Conservation (phyloP, 1,284 basidiomycete genomes). For the Wolfiporia cocos region DNA sequence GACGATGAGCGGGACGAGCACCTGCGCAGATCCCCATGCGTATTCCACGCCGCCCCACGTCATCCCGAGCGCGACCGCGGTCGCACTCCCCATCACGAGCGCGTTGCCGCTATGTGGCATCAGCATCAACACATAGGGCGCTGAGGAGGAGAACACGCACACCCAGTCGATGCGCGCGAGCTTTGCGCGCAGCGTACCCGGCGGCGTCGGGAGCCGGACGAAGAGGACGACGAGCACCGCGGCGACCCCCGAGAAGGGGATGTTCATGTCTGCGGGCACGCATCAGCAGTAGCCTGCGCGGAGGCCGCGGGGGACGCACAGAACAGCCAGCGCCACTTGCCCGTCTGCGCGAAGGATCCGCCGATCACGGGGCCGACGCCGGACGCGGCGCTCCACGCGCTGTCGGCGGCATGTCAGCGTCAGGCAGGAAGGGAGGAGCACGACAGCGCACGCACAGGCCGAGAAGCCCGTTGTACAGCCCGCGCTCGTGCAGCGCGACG, state of each 20-base stretch:
- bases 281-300: background rate
- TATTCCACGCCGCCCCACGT: conserved; percentile 18
- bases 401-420: background rate
- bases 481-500: conserved; percentile 15
- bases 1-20: conserved; percentile 18
- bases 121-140: too few species aligned
- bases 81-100: conserved; percentile 14
- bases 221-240: conserved; percentile 12
- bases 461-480: conserved; percentile 13
- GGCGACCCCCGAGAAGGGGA: conserved; percentile 15
- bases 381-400: conserved; percentile 8
- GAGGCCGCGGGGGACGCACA: conserved; percentile 7
- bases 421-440: background rate
- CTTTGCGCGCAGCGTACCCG: conserved; percentile 22
- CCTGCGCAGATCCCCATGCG: conserved; percentile 13
- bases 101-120: conserved; percentile 16
- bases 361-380: conserved; percentile 12
- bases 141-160: too few species aligned
- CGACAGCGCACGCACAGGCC: conserved; percentile 10
- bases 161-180: conserved; percentile 30
- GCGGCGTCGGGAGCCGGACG: conserved; percentile 18
- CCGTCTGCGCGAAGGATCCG: conserved; percentile 11
- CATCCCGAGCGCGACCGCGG: conserved; percentile 11
- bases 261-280: conserved; percentile 11
- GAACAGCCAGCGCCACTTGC: conserved; percentile 20